Conservation (phyloP, 352 stramenopile species). For the Phytophthora ohioensis region DNA sequence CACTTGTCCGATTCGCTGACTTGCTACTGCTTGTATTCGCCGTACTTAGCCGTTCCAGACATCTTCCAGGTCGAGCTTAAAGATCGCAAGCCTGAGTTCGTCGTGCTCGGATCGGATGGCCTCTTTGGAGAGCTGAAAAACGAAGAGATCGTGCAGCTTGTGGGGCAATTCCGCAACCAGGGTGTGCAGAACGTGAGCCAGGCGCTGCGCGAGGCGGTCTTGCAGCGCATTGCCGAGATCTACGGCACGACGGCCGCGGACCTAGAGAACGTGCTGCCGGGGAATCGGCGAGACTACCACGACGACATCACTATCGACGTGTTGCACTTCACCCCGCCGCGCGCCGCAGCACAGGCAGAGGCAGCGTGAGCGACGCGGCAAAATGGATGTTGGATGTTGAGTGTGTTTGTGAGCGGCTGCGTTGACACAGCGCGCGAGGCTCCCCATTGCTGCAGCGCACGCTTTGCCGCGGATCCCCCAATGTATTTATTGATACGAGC, state of each 20-base stretch:
- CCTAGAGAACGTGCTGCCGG: conserved; percentile 62
- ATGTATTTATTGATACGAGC: conserved; percentile 40
- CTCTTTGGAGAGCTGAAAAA: conserved; percentile 74
- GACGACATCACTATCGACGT: conserved; percentile 82
- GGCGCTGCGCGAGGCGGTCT: conserved; percentile 51
- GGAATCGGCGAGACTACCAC: conserved; percentile 72
- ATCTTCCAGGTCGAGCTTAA: conserved; percentile 70
- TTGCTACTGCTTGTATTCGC: not conserved
- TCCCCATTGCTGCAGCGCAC: not conserved
- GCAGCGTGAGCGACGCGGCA: conserved; percentile 18
- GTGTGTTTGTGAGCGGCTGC: conserved; percentile 6
- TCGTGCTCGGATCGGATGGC: conserved; percentile 70
- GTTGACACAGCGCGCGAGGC: not conserved
- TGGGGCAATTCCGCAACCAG: conserved; percentile 54
- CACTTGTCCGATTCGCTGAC: conserved; percentile 6
- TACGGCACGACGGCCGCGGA: conserved; percentile 59
- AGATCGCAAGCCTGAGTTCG: conserved; percentile 62
- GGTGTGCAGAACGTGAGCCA: conserved; percentile 67
- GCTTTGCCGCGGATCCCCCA: not conserved
- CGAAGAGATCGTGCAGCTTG: conserved; percentile 64
- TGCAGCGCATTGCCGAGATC: conserved; percentile 64
- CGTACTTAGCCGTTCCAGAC: conserved; percentile 56
- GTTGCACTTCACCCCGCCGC: conserved; percentile 62
- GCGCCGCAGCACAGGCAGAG: conserved; percentile 15
- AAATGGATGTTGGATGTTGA: conserved; percentile 24